Evolutionary conservation across 2,329 filamentous ascomycete species (phyloP).

Genomic region (Ampelomyces quisqualis): DNA sequence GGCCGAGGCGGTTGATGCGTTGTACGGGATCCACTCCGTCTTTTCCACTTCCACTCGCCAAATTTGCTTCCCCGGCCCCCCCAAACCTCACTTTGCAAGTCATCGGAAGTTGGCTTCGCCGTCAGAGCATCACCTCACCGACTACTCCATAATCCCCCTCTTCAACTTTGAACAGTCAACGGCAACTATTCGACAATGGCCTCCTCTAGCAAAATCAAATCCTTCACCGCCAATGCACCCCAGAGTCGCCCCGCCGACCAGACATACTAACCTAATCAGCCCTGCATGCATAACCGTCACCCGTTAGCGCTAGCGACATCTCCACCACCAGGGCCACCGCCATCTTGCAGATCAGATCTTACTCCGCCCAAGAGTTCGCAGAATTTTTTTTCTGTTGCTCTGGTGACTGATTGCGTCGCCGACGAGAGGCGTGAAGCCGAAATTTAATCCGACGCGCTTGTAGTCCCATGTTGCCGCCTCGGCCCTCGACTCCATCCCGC

Average conservation of each 20-base stretch:
- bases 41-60: conserved; percentile 1
- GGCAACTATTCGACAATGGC: background rate
- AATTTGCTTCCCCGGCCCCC: background rate
- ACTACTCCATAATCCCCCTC: no score
- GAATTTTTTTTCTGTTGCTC: conserved; percentile 2
- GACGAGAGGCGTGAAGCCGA: background rate
- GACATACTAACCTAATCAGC: background rate
- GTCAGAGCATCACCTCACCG: no score
- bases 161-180: no score
- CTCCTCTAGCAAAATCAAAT: background rate
- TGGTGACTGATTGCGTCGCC: background rate
- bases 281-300: conserved; percentile 7
- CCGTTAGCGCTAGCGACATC: conserved; percentile 4
- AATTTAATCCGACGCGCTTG: no score
- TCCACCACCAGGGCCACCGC: conserved; percentile 4
- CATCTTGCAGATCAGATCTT: conserved; percentile 4
- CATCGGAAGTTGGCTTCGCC: no score
- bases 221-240: conserved; percentile 5
- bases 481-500: no score
- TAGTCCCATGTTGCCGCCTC: no score
- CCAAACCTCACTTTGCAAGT: no score
- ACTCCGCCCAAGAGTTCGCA: conserved; percentile 1
- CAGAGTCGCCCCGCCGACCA: background rate
- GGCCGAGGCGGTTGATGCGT: conserved; percentile 25
- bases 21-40: conserved; percentile 9